Base-by-base conservation (phyloP, 257 asterid genomes). In the Catharanthus roseus region DNA sequence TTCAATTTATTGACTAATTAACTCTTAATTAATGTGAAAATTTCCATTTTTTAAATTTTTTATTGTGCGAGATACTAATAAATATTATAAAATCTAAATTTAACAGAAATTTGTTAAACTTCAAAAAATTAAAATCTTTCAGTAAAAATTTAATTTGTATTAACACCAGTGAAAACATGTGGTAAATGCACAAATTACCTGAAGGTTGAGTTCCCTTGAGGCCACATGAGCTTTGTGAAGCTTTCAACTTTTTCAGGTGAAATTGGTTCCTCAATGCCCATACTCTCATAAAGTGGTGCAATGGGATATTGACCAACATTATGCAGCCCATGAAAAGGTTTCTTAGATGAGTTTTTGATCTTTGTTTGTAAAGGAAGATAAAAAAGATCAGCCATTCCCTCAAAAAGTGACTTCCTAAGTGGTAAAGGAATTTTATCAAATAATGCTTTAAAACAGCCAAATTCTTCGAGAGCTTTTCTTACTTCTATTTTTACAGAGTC, bases 251-350 rank as follows among this genome's bases (percentile, higher is more conserved):
- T 83, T 67, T 71, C 69, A 11, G 5, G 34, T 31, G 75, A 76
- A 1, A 72, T 77, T 6, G 90, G 69, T 49, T 79, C 66, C 65
- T 84, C 90, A 53, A 86, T 71, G 15, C 88, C 90, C 6, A 86
- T 26, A 10, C 88, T 80, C 78, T 85, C 88, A 38, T 75, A 84
- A 36, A 85, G 54, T 19, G 90, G 90, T 5, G 84, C 67, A 9
- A 70, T 1, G 2, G 86, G 79, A 65, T 58, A 60, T 60, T 83
- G 85, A 0, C 87, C 87, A 29, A 82, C 83, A 15, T 85, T 82
- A 11, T n/a, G n/a, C n/a, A n/a, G n/a, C n/a, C 87, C 89, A 49
- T 85, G 85, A 0, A 79, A 73, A 0, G 87, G 87, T 8, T 84
- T 85, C 68, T 74, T 66, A 1, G 88, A 85, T 57, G 65, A 44